Percentiles rank a stretch among this genome's conserved stretches.
These are phyloP conservation scores for Austroboletus novae-zelandiae DNA, from an alignment of 1,284 basidiomycete species.

Conservation along the genomic window DNA sequence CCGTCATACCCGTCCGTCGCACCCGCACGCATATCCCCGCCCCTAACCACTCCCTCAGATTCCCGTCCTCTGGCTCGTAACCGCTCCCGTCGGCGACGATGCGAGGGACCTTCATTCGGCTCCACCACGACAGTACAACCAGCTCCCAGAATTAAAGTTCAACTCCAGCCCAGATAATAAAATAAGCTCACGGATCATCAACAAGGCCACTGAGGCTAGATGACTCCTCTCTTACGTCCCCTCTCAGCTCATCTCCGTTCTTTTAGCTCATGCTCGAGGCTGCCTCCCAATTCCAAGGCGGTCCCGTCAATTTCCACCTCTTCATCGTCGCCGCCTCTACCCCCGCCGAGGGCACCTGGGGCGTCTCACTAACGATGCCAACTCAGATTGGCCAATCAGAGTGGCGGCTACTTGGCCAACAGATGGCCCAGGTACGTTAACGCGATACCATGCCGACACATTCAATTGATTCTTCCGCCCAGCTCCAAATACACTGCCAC, in stretches of 20 bases:
- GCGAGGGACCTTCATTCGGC: constrained; percentile 29
- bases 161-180: constrained; percentile 41
- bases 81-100: constrained; percentile 35
- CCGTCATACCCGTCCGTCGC: constrained; percentile 36
- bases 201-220: constrained; percentile 45
- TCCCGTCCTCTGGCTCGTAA: constrained; percentile 41
- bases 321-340: constrained; percentile 54
- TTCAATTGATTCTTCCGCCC: constrained; percentile 16
- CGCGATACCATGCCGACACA: constrained; percentile 5
- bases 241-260: background rate
- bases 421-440: constrained; percentile 45
- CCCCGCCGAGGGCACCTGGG: constrained; percentile 39
- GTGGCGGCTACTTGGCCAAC: constrained; percentile 44
- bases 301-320: constrained; percentile 48
- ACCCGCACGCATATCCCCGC: background rate
- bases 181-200: constrained; percentile 43
- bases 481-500: constrained; percentile 59
- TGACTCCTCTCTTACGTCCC: background rate
- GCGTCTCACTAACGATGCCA: constrained; percentile 18
- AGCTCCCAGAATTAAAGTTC: constrained; percentile 44
- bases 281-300: constrained; percentile 33
- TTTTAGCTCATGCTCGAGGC: constrained; percentile 30
- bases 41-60: constrained; percentile 27
- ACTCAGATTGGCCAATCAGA: constrained; percentile 29
- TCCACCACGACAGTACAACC: constrained; percentile 33